phyloP scores from a whole-genome alignment of 257 asterid species.

The Echium plantagineum region DNA sequence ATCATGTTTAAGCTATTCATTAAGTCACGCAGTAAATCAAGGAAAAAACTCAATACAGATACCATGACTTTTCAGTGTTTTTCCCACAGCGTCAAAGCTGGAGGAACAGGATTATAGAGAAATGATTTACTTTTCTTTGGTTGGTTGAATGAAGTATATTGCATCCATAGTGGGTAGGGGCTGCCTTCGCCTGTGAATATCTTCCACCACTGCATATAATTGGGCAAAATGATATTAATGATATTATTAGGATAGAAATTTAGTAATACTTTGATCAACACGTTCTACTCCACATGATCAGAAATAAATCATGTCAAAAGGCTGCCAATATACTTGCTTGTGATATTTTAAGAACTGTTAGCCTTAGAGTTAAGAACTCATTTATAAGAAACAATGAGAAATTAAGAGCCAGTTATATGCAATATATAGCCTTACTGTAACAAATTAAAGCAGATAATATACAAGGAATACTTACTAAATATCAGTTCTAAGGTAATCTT shows the following conservation, averaged over 20 bases:
- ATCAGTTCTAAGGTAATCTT: too few species aligned
- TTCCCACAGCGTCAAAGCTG: neutral
- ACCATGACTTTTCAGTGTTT: neutral
- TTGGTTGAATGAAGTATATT: conserved; percentile 90
- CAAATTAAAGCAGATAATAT: too few species aligned
- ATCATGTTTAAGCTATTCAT: neutral
- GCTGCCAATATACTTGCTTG: too few species aligned
- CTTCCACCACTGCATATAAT: conserved; percentile 90
- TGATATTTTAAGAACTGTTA: too few species aligned
- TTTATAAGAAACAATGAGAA: too few species aligned
- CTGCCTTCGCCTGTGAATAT: conserved; percentile 88
- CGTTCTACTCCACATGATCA: too few species aligned
- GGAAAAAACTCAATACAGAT: neutral
- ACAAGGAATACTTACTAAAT: too few species aligned
- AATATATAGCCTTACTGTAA: too few species aligned
- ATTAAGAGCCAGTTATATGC: too few species aligned
- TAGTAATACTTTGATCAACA: too few species aligned
- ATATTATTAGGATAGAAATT: neutral
- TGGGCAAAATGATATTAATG: conserved; percentile 18
- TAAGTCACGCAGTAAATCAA: neutral
- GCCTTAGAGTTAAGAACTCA: too few species aligned
- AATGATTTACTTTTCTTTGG: conserved; percentile 68
- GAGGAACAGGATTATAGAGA: conserved; percentile 1
- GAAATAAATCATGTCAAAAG: too few species aligned
- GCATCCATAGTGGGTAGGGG: conserved; percentile 98